A percentile compares a stretch with the other conserved stretches of the same genome.
These are phyloP conservation scores for Neopestalotiopsis sp. DNA, from an alignment of 2,329 filamentous ascomycete species.

Conservation along the genomic window DNA sequence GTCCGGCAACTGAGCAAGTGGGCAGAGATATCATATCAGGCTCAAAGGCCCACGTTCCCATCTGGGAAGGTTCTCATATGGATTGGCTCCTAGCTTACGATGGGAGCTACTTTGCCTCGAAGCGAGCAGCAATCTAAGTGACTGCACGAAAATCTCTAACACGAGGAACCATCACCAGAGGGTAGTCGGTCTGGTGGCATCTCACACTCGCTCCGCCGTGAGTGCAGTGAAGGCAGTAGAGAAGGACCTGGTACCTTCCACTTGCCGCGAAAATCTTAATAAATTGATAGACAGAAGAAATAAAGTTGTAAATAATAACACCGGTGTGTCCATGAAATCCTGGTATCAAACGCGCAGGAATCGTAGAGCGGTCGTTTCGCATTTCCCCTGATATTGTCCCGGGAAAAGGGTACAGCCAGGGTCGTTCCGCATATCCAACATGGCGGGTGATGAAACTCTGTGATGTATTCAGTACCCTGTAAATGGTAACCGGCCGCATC, in stretches of 20 bases:
- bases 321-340: constrained; percentile 19
- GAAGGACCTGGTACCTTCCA: not conserved
- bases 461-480: constrained; percentile 7
- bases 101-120: not conserved
- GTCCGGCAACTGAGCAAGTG: constrained; percentile 12
- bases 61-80: constrained; percentile 15
- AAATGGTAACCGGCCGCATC: constrained; percentile 6
- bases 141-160: not conserved
- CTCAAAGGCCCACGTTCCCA: constrained; percentile 7
- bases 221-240: not conserved
- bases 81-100: not conserved
- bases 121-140: not conserved
- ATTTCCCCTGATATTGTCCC: constrained; percentile 23
- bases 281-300: constrained; percentile 17
- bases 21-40: constrained; percentile 2
- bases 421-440: constrained; percentile 27
- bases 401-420: constrained; percentile 31
- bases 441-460: constrained; percentile 20
- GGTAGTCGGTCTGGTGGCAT: not conserved
- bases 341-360: constrained; percentile 6
- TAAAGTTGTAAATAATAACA: constrained; percentile 15
- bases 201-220: not conserved
- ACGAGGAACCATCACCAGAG: not conserved
- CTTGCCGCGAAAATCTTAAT: not conserved
- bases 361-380: constrained; percentile 29